Evolutionary conservation across 2,329 filamentous ascomycete genomes (phyloP), one percentile per base, ranked within the genome.

Genomic region (Botryotinia calthae): DNA sequence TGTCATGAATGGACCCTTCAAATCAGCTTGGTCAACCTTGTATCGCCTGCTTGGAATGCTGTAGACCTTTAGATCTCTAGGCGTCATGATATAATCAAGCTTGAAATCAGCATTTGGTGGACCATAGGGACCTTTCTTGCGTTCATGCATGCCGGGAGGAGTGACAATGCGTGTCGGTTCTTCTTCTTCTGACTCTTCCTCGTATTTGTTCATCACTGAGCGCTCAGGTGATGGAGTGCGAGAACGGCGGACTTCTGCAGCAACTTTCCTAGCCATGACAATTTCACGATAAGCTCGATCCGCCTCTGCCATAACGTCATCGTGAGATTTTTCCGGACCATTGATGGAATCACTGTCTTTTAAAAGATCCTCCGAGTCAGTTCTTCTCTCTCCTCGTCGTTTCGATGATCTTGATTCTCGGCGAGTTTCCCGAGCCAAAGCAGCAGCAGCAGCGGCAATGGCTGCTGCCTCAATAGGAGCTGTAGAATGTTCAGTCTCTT

Each of bases 61-160:
- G 76, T 82, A 85, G 68, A 72, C 80, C 63, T 72, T 75, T 54
- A 88, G 80, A 44, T 90, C 86, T 58, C 80, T 80, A 8, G 89
- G 89, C 68, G 85, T 83, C 74, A 90, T 84, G 74, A 87, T 81
- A 76, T 89, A 86, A 78, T 91, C 89, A 73, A 90, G 86, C 69
- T 82, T 84, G 70, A 91, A 88, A 79, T 91, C 89, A n/a, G 89
- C 89, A 77, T 91, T 84, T 2, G 89, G 89, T 12, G 81, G 86
- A 75, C 86, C 87, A 72, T 87, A 91, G 14, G 81, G 84, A 71
- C 84, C 85, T 80, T 86, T 86, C 73, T 79, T 83, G 8, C 83
- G 81, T 46, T 85, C 83, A 71, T 81, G 78, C 82, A 86, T 85
- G 73, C 84, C 84, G 31, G 87, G 87, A 18, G 88, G 87, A 2